Evolutionary conservation across 2,329 filamentous ascomycete genomes (phyloP).

Genomic region (Volutella citrinella): DNA sequence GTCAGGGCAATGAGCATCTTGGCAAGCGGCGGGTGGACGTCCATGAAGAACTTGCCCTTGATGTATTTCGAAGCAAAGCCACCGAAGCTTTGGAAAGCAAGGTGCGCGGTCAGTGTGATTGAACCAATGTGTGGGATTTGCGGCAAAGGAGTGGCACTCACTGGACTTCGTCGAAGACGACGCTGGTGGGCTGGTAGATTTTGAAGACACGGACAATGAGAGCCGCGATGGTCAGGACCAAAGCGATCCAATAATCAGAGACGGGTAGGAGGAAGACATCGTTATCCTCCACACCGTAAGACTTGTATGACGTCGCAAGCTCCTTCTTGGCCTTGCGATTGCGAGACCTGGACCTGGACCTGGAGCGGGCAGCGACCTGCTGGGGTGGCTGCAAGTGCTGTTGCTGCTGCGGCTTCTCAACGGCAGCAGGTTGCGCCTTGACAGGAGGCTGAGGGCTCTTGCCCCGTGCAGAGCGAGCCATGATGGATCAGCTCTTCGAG

Average conservation of each 20-base stretch:
- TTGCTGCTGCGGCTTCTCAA: conserved; percentile 14
- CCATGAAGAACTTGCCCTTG: conserved; percentile 99
- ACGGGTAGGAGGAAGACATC: conserved; percentile 85
- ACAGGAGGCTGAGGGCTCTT: conserved; percentile 34
- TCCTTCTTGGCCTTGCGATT: conserved; percentile 27
- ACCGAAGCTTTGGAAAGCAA: conserved; percentile 72
- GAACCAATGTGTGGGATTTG: conserved; percentile 13
- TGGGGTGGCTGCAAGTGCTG: conserved; percentile 10
- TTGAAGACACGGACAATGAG: conserved; percentile 83
- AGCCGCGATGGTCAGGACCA: conserved; percentile 70
- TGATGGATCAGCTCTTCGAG: conserved; percentile 23
- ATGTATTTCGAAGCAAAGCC: conserved; percentile 99
- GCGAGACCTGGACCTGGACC: conserved; percentile 12
- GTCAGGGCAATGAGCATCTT: conserved; percentile 96
- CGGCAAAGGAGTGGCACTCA: conserved; percentile 53
- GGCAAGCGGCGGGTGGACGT: conserved; percentile 95
- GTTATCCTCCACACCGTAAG: conserved; percentile 80
- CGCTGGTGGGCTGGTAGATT: conserved; percentile 93
- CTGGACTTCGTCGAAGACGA: conserved; percentile 99
- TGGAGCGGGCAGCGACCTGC: neutral
- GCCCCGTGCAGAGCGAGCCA: conserved; percentile 35
- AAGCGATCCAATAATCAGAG: conserved; percentile 78
- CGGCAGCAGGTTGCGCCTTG: conserved; percentile 20
- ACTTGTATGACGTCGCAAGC: conserved; percentile 59
- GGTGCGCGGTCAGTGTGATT: too few species aligned